Percentiles rank a stretch among this genome's conserved stretches.
These are phyloP conservation scores for Trichophyton verrucosum DNA, from an alignment of 2,329 filamentous ascomycete genomes.

Conservation along the genomic window DNA sequence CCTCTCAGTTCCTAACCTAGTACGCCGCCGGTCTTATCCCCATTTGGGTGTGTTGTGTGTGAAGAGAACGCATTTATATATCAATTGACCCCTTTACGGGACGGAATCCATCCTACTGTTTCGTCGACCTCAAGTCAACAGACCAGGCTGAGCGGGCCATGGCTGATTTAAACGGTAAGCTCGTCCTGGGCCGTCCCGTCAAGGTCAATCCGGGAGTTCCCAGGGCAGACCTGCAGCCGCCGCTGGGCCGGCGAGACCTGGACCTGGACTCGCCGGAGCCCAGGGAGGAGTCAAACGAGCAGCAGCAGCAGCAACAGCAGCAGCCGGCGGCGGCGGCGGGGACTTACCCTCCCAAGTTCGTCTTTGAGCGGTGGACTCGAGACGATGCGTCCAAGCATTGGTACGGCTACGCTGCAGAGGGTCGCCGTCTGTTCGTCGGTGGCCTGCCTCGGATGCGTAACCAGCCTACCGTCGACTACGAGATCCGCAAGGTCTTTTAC, in stretches of 20 bases:
- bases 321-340: too few species aligned
- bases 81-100: constrained; percentile 55
- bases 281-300: neutral
- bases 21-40: too few species aligned
- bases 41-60: neutral
- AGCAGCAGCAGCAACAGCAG: too few species aligned
- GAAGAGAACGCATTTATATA: constrained; percentile 50
- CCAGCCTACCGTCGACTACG: constrained; percentile 30
- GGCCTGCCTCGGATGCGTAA: constrained; percentile 34
- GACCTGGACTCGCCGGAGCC: neutral
- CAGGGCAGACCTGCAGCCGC: constrained; percentile 31
- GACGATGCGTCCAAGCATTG: constrained; percentile 27
- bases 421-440: constrained; percentile 37
- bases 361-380: constrained; percentile 34
- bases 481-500: constrained; percentile 35
- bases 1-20: constrained; percentile 6
- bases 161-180: constrained; percentile 41
- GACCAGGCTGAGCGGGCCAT: constrained; percentile 49
- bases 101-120: constrained; percentile 62
- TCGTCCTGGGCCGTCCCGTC: constrained; percentile 46
- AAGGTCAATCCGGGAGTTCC: constrained; percentile 54
- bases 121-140: constrained; percentile 51
- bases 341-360: constrained; percentile 11
- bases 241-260: constrained; percentile 9
- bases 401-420: constrained; percentile 25